A percentile compares a stretch with the other conserved stretches of the same genome.
Evolutionary conservation across 129 eudicot genomes (phyloP).

Genomic region (Oenanthe sinensis): DNA sequence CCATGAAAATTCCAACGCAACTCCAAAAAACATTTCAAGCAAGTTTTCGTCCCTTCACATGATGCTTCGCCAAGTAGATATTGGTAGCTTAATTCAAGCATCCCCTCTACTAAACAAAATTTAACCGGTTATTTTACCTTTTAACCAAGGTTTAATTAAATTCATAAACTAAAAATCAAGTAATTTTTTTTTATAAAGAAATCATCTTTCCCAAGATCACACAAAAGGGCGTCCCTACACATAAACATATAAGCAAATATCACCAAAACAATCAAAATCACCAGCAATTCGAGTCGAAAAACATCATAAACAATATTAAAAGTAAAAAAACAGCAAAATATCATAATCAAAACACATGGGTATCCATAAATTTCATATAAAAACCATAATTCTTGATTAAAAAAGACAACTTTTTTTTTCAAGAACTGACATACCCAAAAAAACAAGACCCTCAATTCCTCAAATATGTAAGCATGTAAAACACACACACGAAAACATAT

Average conservation of each 20-base stretch:
- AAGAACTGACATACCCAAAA: background rate
- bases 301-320: too few relatives aligned
- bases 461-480: background rate
- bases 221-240: background rate
- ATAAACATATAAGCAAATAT: background rate
- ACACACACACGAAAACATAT: background rate
- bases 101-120: too few relatives aligned
- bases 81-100: background rate
- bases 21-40: background rate
- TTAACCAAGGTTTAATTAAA: background rate
- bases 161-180: background rate
- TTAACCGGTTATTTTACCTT: too few relatives aligned
- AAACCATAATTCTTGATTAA: background rate
- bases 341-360: background rate
- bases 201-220: background rate
- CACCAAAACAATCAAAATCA: too few relatives aligned
- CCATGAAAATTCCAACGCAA: background rate
- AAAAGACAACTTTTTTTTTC: background rate
- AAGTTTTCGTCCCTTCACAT: background rate
- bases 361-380: too few relatives aligned
- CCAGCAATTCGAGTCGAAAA: background rate
- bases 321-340: too few relatives aligned
- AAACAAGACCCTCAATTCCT: too few relatives aligned
- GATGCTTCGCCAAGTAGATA: background rate
- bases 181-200: too few relatives aligned